Base-by-base conservation (phyloP, 371 early-diverging fungal species). In the Coemansia sp. region DNA sequence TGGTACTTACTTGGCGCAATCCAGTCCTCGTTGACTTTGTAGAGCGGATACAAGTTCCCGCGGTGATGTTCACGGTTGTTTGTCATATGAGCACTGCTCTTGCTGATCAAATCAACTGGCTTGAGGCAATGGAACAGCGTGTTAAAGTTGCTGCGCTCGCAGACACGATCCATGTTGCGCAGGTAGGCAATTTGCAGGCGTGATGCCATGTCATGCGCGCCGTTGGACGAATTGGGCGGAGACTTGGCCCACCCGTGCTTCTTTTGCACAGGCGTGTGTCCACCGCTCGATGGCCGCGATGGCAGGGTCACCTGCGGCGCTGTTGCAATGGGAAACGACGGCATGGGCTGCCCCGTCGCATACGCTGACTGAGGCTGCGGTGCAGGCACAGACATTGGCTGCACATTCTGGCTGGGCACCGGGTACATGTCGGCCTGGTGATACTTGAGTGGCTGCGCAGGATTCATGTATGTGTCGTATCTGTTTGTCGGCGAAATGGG, bases 1-100 rank as follows among this genome's bases (percentile, higher is more conserved):
- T 21, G 44, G 16, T 60, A 75, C 71, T 71, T 75, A 75, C 75
- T 61, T 53, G 75, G 75, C n/a, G 71, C 67, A 61, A 75, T 71
- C 75, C 75, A 75, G 33, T 75, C 75, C n/a, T 75, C 75, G 40
- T 58, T 71, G 53, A 71, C 75, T 65, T 75, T 75, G 62, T 61
- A 75, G 47, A 75, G 53, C 7, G 75, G 75, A 23, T 64, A 55
- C 62, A 75, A 14, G 18, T 70, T 75, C 11, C 75, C 75, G 48
- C 52, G 61, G 48, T 42, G 50, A 8, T 48, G 58, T 39, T 61
- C 44, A 12, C 56, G 50, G 3, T 47, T 30, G 20, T 23, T 33
- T 7, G 33, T 18, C 44, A 55, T 18, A 12, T 33, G 40, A 8
- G 14, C 21, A 23, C 52, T 21, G 3, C 33, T 25, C 52, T 56